Evolutionary conservation across 2,329 filamentous ascomycete genomes (phyloP).

Genomic region (Aspergillus phoenicis): DNA sequence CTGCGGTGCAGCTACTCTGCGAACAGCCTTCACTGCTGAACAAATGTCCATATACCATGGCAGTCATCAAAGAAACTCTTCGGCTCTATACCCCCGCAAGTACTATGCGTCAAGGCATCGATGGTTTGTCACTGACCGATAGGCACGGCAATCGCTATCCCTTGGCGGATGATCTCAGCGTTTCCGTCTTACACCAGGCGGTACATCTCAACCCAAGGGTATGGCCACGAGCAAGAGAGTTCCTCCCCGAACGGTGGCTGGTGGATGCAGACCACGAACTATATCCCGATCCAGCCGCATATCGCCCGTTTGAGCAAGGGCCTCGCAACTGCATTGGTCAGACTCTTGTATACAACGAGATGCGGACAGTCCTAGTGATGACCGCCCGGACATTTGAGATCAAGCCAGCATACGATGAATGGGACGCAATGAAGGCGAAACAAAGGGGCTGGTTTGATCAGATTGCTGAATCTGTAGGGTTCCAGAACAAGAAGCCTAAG

Average conservation of each 20-base stretch:
- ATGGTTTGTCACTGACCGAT: conserved; percentile 9
- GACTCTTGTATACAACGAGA: conserved; percentile 51
- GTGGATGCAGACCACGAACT: conserved; percentile 26
- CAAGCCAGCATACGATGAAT: conserved; percentile 16
- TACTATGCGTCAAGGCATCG: conserved; percentile 21
- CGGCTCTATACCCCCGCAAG: conserved; percentile 53
- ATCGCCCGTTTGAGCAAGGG: conserved; percentile 54
- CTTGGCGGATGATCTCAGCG: conserved; percentile 7
- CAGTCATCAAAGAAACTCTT: conserved; percentile 58
- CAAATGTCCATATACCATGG: conserved; percentile 55
- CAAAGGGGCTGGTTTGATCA: neutral
- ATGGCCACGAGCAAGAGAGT: conserved; percentile 26
- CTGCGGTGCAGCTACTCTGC: conserved; percentile 43
- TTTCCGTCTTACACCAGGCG: conserved; percentile 22
- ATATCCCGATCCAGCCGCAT: conserved; percentile 43
- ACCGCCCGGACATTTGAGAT: conserved; percentile 28
- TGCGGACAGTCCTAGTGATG: conserved; percentile 31
- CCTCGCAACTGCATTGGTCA: conserved; percentile 54
- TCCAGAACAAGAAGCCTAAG: neutral
- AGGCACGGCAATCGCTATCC: conserved; percentile 17
- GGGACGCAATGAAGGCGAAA: conserved; percentile 49
- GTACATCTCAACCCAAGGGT: conserved; percentile 21
- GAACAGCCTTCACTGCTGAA: conserved; percentile 52
- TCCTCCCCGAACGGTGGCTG: conserved; percentile 43
- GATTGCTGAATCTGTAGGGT: neutral